Base-by-base conservation (phyloP, 2,329 filamentous ascomycete species). In the Neobulgaria alba region DNA sequence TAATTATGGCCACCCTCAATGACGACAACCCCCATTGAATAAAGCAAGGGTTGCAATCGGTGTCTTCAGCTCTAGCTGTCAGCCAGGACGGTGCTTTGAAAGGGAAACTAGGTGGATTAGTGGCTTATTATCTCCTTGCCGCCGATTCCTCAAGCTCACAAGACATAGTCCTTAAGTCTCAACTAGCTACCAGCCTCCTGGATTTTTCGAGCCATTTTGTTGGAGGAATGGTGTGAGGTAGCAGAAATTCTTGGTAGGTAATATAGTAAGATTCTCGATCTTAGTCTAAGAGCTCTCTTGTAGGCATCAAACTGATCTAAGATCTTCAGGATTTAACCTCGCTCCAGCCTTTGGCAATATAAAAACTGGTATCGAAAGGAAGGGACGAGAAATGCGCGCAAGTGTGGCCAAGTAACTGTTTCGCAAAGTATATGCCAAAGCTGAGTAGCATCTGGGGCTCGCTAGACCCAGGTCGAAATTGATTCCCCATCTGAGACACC, bases 1-100 rank as follows among this genome's bases (percentile, higher is more conserved):
- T n/a, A n/a, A n/a, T n/a, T n/a, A n/a, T n/a, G n/a, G n/a, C n/a
- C n/a, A n/a, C n/a, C 58, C 73, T 10, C 54, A 56, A 4, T 12
- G 69, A 75, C 50, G 29, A 51, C 2, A 51, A 57, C 1, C 59
- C 75, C 68, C 68, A 3, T 61, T 73, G 44, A 68, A 75, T 54
- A 48, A 49, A 5, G 36, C 48, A 3, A 58, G 58, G 30, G 60
- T 73, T 10, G 63, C 64, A 0, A 49, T 75, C 1, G 63, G 59
- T 1, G 72, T 71, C n/a, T 73, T 67, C 57, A 69, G 66, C 26
- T 70, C 71, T 1, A 72, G 56, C 62, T 2, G 63, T 62, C 0
- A 51, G 60, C n/a, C 68, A 71, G 48, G 52, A 67, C 9, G 57
- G 61, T 0, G 37, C 33, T 29, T 47, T 72, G 12, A 40, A 42